A percentile compares a stretch with the other conserved stretches of the same genome.
phyloP scores from a whole-genome alignment of 2,329 filamentous ascomycete genomes.

The Colletotrichum godetiae region DNA sequence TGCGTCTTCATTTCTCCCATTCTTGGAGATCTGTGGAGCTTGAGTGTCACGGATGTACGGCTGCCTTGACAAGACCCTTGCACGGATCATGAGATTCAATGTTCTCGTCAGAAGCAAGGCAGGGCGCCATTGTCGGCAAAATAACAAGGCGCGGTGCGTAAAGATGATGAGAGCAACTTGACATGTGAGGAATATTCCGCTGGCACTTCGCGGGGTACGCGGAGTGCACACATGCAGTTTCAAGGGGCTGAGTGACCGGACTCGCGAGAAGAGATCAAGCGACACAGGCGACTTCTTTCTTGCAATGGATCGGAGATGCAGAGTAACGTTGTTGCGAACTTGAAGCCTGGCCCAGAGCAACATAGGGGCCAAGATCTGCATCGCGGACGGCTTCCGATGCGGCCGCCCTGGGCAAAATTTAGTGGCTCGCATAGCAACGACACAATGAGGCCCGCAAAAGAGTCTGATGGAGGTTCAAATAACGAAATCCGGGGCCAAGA shows the following conservation, averaged over 20 bases:
- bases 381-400: conserved; percentile 12
- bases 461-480: conserved; percentile 5
- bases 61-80: conserved; percentile 2
- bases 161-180: conserved; percentile 7
- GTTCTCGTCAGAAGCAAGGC: conserved; percentile 1
- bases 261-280: conserved; percentile 8
- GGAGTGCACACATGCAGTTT: conserved; percentile 13
- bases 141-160: conserved; percentile 4
- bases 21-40: conserved; percentile 8
- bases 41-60: neutral
- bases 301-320: neutral
- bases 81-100: neutral
- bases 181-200: conserved; percentile 6
- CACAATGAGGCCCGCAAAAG: conserved; percentile 1
- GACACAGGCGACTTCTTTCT: neutral
- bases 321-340: conserved; percentile 5
- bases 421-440: conserved; percentile 28
- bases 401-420: conserved; percentile 7
- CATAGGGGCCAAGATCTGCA: conserved; percentile 20
- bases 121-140: conserved; percentile 3
- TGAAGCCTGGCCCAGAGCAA: conserved; percentile 14
- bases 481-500: neutral
- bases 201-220: conserved; percentile 10
- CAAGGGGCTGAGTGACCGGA: conserved; percentile 13
- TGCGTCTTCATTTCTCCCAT: conserved; percentile 8